phyloP scores from a whole-genome alignment of 768 basidiomycete species.

The Mycena galopus region DNA sequence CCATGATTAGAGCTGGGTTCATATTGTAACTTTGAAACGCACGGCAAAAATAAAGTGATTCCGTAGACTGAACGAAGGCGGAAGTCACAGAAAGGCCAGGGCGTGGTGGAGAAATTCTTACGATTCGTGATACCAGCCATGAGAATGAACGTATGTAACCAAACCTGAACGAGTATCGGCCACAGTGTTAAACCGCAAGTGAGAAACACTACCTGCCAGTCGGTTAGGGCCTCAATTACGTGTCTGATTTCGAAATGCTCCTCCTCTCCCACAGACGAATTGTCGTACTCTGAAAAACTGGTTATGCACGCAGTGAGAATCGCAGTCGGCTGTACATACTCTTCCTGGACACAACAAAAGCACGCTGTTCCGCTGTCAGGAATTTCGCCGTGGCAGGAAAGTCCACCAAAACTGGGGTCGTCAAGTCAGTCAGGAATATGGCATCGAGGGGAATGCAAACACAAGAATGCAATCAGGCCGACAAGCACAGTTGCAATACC shows the following conservation, averaged over 20 bases:
- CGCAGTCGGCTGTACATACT: too few relatives aligned
- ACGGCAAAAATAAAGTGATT: conserved; percentile 80
- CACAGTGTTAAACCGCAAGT: background rate
- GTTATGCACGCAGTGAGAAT: too few relatives aligned
- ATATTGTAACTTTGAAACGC: conserved; percentile 48
- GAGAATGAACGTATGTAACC: conserved; percentile 50
- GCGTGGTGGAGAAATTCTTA: conserved; percentile 49
- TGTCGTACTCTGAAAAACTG: conserved; percentile 60
- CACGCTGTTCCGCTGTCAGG: conserved; percentile 70
- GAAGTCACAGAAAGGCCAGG: background rate
- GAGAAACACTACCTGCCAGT: conserved; percentile 76
- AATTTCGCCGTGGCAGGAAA: conserved; percentile 71
- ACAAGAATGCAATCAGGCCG: conserved; percentile 64
- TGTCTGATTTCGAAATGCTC: conserved; percentile 70
- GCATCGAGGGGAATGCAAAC: conserved; percentile 44
- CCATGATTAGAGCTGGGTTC: background rate
- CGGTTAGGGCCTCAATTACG: conserved; percentile 63
- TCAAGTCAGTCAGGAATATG: background rate
- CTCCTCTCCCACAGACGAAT: conserved; percentile 70
- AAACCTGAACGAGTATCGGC: conserved; percentile 48
- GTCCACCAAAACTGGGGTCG: conserved; percentile 71
- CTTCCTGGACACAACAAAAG: conserved; percentile 68
- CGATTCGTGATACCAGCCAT: conserved; percentile 71
- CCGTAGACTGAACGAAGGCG: conserved; percentile 64
- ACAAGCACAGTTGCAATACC: conserved; percentile 72